Evolutionary conservation across 2,329 filamentous ascomycete species (phyloP).

Genomic region (Pseudopithomyces maydicus): DNA sequence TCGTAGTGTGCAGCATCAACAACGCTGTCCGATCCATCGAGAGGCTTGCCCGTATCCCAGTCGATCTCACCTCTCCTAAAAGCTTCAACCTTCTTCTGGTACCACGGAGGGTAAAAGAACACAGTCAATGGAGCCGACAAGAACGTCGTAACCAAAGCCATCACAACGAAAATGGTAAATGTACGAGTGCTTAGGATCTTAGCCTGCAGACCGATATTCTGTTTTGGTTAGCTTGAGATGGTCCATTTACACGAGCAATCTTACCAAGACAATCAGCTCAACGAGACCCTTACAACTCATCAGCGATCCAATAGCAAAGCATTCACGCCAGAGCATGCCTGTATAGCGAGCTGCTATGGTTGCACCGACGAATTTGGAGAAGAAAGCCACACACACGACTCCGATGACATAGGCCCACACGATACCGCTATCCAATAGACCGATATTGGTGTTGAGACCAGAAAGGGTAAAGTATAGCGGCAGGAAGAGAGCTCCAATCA

Average conservation of each 20-base stretch:
- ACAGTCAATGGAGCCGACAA: conserved; percentile 78
- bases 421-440: conserved; percentile 77
- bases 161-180: conserved; percentile 93
- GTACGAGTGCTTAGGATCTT: conserved; percentile 79
- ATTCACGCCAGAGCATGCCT: conserved; percentile 88
- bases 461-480: conserved; percentile 94
- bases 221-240: conserved; percentile 21
- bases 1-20: conserved; percentile 51
- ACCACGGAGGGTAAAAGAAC: conserved; percentile 76
- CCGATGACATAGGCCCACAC: conserved; percentile 91
- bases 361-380: conserved; percentile 83
- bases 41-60: conserved; percentile 70
- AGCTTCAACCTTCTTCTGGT: conserved; percentile 72
- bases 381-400: conserved; percentile 80
- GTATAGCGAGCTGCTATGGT: conserved; percentile 76
- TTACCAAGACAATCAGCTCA: conserved; percentile 89
- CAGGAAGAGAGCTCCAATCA: conserved; percentile 81
- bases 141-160: conserved; percentile 88
- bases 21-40: conserved; percentile 43
- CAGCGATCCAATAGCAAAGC: conserved; percentile 81
- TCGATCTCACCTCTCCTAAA: conserved; percentile 89
- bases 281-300: conserved; percentile 98
- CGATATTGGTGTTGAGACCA: conserved; percentile 85
- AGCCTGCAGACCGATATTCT: conserved; percentile 83
- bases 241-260: conserved; percentile 27